Evolutionary conservation across 1,284 basidiomycete species (phyloP).

Genomic region (Pseudozyma sp.): DNA sequence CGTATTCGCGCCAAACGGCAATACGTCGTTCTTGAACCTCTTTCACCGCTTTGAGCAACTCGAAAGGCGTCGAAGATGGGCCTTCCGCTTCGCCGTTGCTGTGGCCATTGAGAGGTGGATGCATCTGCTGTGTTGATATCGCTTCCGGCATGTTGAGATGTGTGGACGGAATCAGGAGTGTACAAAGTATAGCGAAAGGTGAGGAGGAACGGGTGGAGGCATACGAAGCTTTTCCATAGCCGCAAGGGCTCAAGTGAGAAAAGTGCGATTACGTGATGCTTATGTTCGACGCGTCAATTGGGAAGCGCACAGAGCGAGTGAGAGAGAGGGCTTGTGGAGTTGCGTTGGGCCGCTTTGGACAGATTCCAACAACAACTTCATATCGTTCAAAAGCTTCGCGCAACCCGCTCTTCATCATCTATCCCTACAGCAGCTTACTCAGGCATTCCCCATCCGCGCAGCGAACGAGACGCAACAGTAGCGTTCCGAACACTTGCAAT

Average conservation of each 20-base stretch:
- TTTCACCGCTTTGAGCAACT: constrained; percentile 46
- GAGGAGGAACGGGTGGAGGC: constrained; percentile 24
- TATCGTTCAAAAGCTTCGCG: neutral
- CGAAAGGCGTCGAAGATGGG: constrained; percentile 22
- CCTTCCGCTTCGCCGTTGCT: neutral
- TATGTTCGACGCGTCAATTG: constrained; percentile 2
- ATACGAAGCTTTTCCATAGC: constrained; percentile 14
- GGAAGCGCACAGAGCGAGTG: neutral
- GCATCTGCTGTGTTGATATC: neutral
- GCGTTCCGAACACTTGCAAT: too few species aligned
- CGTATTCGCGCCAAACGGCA: constrained; percentile 53
- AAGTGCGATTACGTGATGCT: constrained; percentile 31
- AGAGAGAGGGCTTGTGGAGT: constrained; percentile 7
- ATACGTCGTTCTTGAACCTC: constrained; percentile 55
- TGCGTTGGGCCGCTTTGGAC: constrained; percentile 10
- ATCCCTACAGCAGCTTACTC: too few species aligned
- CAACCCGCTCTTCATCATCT: too few species aligned
- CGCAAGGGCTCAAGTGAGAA: too few species aligned
- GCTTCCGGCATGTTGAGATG: constrained; percentile 21
- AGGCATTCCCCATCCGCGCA: too few species aligned
- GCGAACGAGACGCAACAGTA: too few species aligned
- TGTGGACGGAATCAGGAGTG: neutral
- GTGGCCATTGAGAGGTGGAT: neutral
- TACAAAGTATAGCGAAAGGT: neutral
- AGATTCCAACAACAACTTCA: constrained; percentile 3